A percentile compares a stretch with the other conserved stretches of the same genome.
Conservation (phyloP, 768 basidiomycete species). For the Phaeotremella skinneri region DNA sequence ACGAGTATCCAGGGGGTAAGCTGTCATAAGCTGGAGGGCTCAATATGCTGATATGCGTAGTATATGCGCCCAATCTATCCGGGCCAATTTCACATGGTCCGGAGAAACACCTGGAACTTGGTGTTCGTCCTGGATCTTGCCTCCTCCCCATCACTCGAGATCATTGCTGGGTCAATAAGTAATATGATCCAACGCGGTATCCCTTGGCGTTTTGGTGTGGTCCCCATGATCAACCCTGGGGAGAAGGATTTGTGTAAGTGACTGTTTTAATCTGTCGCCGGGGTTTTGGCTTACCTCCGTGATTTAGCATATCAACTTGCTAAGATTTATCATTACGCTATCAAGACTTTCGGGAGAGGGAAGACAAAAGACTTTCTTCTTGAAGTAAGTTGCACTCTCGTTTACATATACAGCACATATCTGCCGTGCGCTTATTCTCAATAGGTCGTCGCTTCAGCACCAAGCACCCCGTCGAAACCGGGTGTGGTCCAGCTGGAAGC, state of each 20-base stretch:
- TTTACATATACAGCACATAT: neutral
- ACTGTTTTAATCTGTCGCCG: neutral
- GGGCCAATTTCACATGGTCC: slow-evolving; percentile 71
- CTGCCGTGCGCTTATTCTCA: neutral
- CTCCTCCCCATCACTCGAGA: slow-evolving; percentile 59
- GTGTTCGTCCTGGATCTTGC: slow-evolving; percentile 80
- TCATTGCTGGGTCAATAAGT: slow-evolving; percentile 65
- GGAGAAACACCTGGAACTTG: slow-evolving; percentile 77
- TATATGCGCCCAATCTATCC: slow-evolving; percentile 75
- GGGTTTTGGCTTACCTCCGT: slow-evolving; percentile 9
- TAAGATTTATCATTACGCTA: slow-evolving; percentile 65
- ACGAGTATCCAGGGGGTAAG: slow-evolving; percentile 26
- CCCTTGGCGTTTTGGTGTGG: slow-evolving; percentile 81
- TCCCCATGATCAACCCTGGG: slow-evolving; percentile 63
- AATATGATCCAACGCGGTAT: slow-evolving; percentile 69
- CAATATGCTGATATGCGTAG: slow-evolving; percentile 51
- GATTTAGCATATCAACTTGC: slow-evolving; percentile 66
- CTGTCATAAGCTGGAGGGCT: slow-evolving; percentile 7
- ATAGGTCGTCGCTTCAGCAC: slow-evolving; percentile 24
- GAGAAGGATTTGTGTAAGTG: slow-evolving; percentile 53
- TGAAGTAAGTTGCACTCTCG: slow-evolving; percentile 52
- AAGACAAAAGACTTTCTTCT: slow-evolving; percentile 64
- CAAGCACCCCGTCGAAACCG: slow-evolving; percentile 22
- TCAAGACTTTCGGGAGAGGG: slow-evolving; percentile 63
- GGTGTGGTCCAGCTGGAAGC: slow-evolving; percentile 26